Conservation (phyloP, 768 basidiomycete species). For the Leccinum olivaceopallidum region DNA sequence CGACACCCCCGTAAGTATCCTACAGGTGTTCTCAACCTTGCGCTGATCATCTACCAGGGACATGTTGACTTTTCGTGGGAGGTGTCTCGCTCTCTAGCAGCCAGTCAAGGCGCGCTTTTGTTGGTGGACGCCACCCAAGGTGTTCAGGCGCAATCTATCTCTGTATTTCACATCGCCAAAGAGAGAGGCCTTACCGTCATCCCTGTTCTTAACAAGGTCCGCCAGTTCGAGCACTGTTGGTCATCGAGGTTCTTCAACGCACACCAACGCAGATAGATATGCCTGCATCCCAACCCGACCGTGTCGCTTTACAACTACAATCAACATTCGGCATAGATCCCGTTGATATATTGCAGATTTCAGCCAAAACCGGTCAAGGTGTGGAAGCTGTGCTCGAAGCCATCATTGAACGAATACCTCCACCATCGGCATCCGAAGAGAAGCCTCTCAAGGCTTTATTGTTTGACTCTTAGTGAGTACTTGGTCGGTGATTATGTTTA, state of each 20-base stretch:
- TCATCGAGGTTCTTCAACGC: slow-evolving; percentile 3
- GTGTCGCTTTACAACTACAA: slow-evolving; percentile 78
- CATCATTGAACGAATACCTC: slow-evolving; percentile 82
- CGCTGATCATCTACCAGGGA: slow-evolving; percentile 48
- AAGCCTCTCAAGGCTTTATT: slow-evolving; percentile 79
- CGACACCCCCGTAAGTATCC: slow-evolving; percentile 78
- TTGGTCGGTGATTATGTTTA: neutral
- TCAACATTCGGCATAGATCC: slow-evolving; percentile 81
- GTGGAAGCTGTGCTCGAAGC: slow-evolving; percentile 76
- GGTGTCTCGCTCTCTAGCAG: slow-evolving; percentile 87
- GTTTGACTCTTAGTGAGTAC: slow-evolving; percentile 86
- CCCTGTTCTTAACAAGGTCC: slow-evolving; percentile 90
- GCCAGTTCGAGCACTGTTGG: neutral
- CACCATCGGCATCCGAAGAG: slow-evolving; percentile 58
- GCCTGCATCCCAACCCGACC: slow-evolving; percentile 81
- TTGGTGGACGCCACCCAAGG: slow-evolving; percentile 98
- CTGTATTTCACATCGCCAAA: slow-evolving; percentile 86
- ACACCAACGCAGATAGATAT: slow-evolving; percentile 73
- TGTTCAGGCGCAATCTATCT: slow-evolving; percentile 96
- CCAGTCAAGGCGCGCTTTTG: slow-evolving; percentile 86
- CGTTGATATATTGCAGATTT: slow-evolving; percentile 72
- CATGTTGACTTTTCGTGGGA: slow-evolving; percentile 99
- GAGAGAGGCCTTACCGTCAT: slow-evolving; percentile 82
- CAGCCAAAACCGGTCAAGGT: slow-evolving; percentile 90
- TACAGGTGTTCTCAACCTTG: neutral